Conservation (phyloP, 129 eudicot genomes). For the Escallonia rubra region DNA sequence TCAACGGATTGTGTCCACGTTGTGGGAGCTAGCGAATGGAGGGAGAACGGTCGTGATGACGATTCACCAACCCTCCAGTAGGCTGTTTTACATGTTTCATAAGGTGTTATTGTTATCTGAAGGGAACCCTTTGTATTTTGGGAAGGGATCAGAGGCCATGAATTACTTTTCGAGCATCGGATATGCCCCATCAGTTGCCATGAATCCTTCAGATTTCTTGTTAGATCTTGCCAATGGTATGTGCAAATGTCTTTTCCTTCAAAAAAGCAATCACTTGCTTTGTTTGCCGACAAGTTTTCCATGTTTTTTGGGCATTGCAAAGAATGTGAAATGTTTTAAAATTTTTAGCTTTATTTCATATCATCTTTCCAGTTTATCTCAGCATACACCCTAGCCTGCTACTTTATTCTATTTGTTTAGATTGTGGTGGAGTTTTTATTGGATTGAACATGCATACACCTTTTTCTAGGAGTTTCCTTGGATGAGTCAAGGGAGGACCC, state of each 20-base stretch:
- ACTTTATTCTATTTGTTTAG: too few relatives aligned
- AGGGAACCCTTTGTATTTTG: slow-evolving; percentile 71
- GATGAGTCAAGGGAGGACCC: slow-evolving; percentile 52
- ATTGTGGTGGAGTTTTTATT: too few relatives aligned
- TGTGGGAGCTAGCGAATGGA: slow-evolving; percentile 65
- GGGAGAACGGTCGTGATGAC: slow-evolving; percentile 85
- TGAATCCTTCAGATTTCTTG: slow-evolving; percentile 92
- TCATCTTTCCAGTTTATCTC: too few relatives aligned
- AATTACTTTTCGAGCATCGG: slow-evolving; percentile 55
- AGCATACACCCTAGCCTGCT: too few relatives aligned
- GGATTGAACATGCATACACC: too few relatives aligned
- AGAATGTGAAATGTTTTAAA: background rate
- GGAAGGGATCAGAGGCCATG: slow-evolving; percentile 61
- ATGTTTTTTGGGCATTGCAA: background rate
- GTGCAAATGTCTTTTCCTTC: background rate
- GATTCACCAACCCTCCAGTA: slow-evolving; percentile 86
- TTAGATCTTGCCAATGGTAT: slow-evolving; percentile 82
- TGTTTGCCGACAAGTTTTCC: background rate
- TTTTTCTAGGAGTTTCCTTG: slow-evolving; percentile 41
- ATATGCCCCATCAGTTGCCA: slow-evolving; percentile 57
- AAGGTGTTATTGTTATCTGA: slow-evolving; percentile 73
- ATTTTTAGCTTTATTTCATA: too few relatives aligned
- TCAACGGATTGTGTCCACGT: slow-evolving; percentile 64
- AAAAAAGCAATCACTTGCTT: background rate
- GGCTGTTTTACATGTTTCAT: slow-evolving; percentile 85